Percentiles rank a stretch among this genome's conserved stretches.
phyloP scores from a whole-genome alignment of 2,329 filamentous ascomycete species.

The Aplosporella prunicola region DNA sequence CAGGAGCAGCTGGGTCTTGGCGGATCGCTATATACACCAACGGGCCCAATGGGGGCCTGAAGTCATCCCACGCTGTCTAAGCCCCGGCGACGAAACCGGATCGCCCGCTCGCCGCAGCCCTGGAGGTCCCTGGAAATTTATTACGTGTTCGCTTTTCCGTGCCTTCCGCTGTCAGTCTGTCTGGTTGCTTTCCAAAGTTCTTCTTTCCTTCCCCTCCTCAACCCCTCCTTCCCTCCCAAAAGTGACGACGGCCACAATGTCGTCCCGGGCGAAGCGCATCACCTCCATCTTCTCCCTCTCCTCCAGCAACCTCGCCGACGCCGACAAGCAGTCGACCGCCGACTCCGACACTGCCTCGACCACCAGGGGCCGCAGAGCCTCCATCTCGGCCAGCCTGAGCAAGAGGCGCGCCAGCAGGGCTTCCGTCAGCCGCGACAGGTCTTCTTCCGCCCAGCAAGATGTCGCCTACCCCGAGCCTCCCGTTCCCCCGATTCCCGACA shows the following conservation, averaged over 20 bases:
- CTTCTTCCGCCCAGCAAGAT: slow-evolving; percentile 2
- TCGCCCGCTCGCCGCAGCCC: slow-evolving; percentile 6
- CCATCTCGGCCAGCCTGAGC: slow-evolving; percentile 7
- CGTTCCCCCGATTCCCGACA: slow-evolving; percentile 6
- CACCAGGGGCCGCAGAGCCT: slow-evolving; percentile 5
- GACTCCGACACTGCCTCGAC: slow-evolving; percentile 2
- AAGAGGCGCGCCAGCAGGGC: too few relatives aligned
- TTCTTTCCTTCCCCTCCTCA: not conserved
- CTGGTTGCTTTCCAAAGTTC: slow-evolving; percentile 3
- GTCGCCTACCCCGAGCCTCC: slow-evolving; percentile 3
- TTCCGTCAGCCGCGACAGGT: slow-evolving; percentile 7
- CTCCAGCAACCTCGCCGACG: slow-evolving; percentile 7
- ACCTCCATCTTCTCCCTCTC: slow-evolving; percentile 10
- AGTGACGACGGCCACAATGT: slow-evolving; percentile 6
- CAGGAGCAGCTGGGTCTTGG: too few relatives aligned
- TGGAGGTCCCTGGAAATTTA: slow-evolving; percentile 11
- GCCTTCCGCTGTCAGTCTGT: too few relatives aligned
- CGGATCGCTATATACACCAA: too few relatives aligned
- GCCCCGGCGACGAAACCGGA: slow-evolving; percentile 8
- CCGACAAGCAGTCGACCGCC: slow-evolving; percentile 1
- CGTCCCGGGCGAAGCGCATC: slow-evolving; percentile 9
- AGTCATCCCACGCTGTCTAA: not conserved
- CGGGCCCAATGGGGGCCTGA: slow-evolving; percentile 8
- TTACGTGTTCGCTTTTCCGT: not conserved
- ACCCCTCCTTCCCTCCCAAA: slow-evolving; percentile 5